Percentiles rank a stretch among this genome's conserved stretches.
These are phyloP conservation scores for Waitea zeae DNA, from an alignment of 1,284 basidiomycete species.

Conservation along the genomic window DNA sequence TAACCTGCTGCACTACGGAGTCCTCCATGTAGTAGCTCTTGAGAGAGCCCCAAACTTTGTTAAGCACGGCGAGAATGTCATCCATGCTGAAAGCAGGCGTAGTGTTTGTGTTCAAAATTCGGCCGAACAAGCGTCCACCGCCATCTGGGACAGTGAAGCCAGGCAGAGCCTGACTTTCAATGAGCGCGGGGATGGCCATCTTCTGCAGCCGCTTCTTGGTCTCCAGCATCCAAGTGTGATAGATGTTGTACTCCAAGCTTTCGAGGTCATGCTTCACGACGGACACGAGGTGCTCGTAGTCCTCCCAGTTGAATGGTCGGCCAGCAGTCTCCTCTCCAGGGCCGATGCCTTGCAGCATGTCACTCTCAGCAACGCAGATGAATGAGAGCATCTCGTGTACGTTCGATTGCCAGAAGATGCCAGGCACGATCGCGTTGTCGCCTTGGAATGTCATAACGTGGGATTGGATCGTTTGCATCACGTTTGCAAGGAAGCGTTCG, in stretches of 20 bases:
- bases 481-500: conserved; percentile 95
- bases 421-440: conserved; percentile 92
- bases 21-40: conserved; percentile 99
- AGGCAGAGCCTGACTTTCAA: conserved; percentile 94
- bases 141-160: conserved; percentile 96
- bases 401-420: conserved; percentile 98
- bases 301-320: conserved; percentile 90
- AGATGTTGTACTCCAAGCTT: conserved; percentile 98
- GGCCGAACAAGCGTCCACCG: conserved; percentile 84
- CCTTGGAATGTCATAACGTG: conserved; percentile 96
- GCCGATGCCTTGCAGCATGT: conserved; percentile 95
- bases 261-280: conserved; percentile 99
- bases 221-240: conserved; percentile 99
- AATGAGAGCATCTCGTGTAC: conserved; percentile 99
- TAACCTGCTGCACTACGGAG: conserved; percentile 90
- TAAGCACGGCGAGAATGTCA: conserved; percentile 91
- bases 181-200: conserved; percentile 97
- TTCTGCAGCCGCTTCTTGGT: conserved; percentile 93
- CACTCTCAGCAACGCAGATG: conserved; percentile 95
- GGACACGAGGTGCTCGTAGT: conserved; percentile 90
- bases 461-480: conserved; percentile 96
- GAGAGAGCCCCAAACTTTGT: conserved; percentile 96
- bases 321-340: conserved; percentile 88
- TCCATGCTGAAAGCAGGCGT: conserved; percentile 97
- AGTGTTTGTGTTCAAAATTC: conserved; percentile 72